A percentile compares a stretch with the other conserved stretches of the same genome.
These are phyloP conservation scores for Houttuynia cordata DNA, from an alignment of 164 flowering plant species.

Conservation along the genomic window DNA sequence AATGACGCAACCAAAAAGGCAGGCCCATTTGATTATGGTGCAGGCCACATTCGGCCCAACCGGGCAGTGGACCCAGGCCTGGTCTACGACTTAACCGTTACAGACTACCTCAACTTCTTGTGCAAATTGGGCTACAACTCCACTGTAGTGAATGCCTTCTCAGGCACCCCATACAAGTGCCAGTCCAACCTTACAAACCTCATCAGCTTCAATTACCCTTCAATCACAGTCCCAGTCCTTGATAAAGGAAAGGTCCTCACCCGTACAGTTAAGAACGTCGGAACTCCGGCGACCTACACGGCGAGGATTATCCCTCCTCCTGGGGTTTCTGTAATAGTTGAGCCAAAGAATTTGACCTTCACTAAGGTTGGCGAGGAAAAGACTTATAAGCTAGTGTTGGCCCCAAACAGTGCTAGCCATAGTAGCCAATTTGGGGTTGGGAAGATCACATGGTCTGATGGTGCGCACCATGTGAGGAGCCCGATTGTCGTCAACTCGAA, in stretches of 20 bases:
- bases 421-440: slow-evolving; percentile 39
- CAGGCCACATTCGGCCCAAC: slow-evolving; percentile 43
- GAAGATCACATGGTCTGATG: slow-evolving; percentile 52
- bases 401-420: neutral
- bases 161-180: slow-evolving; percentile 4
- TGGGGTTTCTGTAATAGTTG: slow-evolving; percentile 22
- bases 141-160: neutral
- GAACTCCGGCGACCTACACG: slow-evolving; percentile 26
- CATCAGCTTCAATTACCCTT: slow-evolving; percentile 31
- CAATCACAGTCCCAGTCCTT: slow-evolving; percentile 43
- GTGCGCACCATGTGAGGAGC: slow-evolving; percentile 52
- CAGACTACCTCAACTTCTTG: slow-evolving; percentile 35
- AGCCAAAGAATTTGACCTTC: slow-evolving; percentile 33
- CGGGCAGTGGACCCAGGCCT: slow-evolving; percentile 43
- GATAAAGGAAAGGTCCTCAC: slow-evolving; percentile 19
- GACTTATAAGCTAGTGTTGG: slow-evolving; percentile 26
- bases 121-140: slow-evolving; percentile 26
- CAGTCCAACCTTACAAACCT: neutral
- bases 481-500: slow-evolving; percentile 31
- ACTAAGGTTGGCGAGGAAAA: slow-evolving; percentile 35
- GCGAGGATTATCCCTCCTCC: slow-evolving; percentile 19
- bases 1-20: slow-evolving; percentile 10
- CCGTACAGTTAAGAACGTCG: slow-evolving; percentile 49
- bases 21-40: slow-evolving; percentile 31
- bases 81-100: slow-evolving; percentile 33